Base-by-base conservation (phyloP, 352 stramenopile species). In the Pythium aquatile region DNA sequence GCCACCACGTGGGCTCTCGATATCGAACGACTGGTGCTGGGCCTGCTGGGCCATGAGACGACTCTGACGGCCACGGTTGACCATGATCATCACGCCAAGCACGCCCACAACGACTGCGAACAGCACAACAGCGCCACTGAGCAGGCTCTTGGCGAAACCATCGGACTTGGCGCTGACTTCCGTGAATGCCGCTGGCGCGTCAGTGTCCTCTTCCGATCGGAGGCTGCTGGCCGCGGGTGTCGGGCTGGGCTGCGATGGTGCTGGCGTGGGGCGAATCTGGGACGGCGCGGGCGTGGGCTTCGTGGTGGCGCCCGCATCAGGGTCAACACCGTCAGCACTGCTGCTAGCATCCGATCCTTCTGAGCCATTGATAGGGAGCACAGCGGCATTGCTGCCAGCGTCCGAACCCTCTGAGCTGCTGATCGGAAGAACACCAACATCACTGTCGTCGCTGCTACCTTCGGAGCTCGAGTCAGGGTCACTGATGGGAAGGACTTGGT, bases 31-130 rank as follows among this genome's bases (percentile, higher is more conserved):
- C 29, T 62, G n/a, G 16, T 37, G 49, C 33, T 61, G 52, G 37
- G 58, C 33, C 29, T 66, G 55, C 11, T 53, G 56, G 29, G 61
- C 64, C 2, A 52, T 42, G 14, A 66, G 46, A 13, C 39, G 40
- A 20, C 54, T 65, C 57, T 56, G 32, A 20, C 61, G 55, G 6
- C 44, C 52, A 5, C 54, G 57, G 39, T 59, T 62, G 52, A 66
- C 56, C 64, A 70, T 65, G 42, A 65, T 58, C 20, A 66, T 57
- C n/a, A 44, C 58, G 5, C 51, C 64, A 13, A 70, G 51, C 49
- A 58, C 57, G 11, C 52, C 64, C 2, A 70, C 64, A 6, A 26
- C 53, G 2, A 52, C 64, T 10, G 66, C 51, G 13, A 70, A 61
- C 20, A 61, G 55, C 26, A 61, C 61, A 39, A 70, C 48, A 20